Percentiles rank a stretch among this genome's conserved stretches.
These are phyloP conservation scores for Chlamydomonas reinhardtii DNA, from an alignment of 163 green algal genomes.

Conservation along the genomic window DNA sequence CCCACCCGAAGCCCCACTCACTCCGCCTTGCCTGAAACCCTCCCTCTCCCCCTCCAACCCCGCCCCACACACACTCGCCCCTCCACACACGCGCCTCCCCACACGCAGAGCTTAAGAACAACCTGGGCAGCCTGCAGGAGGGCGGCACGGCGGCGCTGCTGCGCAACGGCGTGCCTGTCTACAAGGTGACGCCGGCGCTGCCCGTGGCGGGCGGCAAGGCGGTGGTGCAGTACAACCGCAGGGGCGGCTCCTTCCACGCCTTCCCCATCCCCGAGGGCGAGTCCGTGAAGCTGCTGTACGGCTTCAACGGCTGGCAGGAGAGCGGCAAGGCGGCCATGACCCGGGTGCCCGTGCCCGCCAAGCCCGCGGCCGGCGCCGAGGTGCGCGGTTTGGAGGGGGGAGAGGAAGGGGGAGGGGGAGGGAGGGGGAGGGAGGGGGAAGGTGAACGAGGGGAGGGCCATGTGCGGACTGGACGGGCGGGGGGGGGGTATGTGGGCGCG, in stretches of 20 bases:
- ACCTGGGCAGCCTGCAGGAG: conserved; percentile 14
- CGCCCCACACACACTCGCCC: neutral
- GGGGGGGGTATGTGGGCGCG: too few species aligned
- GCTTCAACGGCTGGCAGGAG: conserved; percentile 75
- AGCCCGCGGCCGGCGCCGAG: neutral
- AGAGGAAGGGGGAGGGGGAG: too few species aligned
- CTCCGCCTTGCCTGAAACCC: neutral
- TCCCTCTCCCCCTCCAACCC: neutral
- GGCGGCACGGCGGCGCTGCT: conserved; percentile 6
- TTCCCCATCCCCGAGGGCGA: conserved; percentile 50
- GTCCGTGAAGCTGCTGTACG: conserved; percentile 53
- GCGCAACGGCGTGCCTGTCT: conserved; percentile 10
- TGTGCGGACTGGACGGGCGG: too few species aligned
- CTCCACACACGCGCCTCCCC: too few species aligned
- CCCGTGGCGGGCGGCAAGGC: conserved; percentile 10
- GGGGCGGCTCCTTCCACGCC: conserved; percentile 34
- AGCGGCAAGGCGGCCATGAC: conserved; percentile 24
- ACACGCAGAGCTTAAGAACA: conserved; percentile 18
- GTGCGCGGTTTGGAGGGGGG: neutral
- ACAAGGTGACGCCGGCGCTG: neutral
- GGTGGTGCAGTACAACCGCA: conserved; percentile 64
- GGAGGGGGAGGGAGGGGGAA: too few species aligned
- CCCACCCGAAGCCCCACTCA: too few species aligned
- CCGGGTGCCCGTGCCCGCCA: neutral
- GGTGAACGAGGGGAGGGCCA: too few species aligned